Conservation (phyloP, 208 protist genomes). For the Lotmaria passim region DNA sequence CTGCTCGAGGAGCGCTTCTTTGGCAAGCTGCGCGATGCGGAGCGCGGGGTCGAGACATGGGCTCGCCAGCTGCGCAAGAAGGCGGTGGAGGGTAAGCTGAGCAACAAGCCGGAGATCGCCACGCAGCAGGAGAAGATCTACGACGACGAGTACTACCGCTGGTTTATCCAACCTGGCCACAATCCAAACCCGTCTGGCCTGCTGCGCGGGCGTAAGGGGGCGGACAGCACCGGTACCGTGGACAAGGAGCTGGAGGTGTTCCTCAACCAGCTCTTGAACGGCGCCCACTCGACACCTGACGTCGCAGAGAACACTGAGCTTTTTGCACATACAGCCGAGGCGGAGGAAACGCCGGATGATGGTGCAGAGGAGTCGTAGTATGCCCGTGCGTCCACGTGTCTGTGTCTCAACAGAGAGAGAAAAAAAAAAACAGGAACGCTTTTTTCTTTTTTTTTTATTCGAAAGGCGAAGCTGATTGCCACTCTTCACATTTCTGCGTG, state of each 20-base stretch:
- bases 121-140: conserved; percentile 92
- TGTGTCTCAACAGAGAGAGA: too few relatives aligned
- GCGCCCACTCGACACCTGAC: conserved; percentile 10
- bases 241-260: conserved; percentile 74
- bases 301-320: conserved; percentile 19
- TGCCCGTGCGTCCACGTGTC: too few relatives aligned
- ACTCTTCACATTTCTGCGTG: conserved; percentile 18
- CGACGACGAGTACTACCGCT: conserved; percentile 94
- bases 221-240: conserved; percentile 20
- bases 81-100: conserved; percentile 66
- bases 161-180: conserved; percentile 91
- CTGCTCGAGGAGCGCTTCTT: conserved; percentile 84
- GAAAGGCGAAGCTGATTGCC: neutral
- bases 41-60: conserved; percentile 79
- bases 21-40: conserved; percentile 56
- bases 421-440: too few relatives aligned
- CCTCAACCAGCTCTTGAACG: conserved; percentile 48
- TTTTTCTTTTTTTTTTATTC: neutral
- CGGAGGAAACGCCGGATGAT: conserved; percentile 10
- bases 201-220: conserved; percentile 43
- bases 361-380: conserved; percentile 9
- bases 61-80: conserved; percentile 71
- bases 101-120: conserved; percentile 81
- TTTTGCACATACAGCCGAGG: neutral
- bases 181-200: conserved; percentile 90